Evolutionary conservation across 1,139 yeast species (phyloP).

Genomic region (Taphrina communis): DNA sequence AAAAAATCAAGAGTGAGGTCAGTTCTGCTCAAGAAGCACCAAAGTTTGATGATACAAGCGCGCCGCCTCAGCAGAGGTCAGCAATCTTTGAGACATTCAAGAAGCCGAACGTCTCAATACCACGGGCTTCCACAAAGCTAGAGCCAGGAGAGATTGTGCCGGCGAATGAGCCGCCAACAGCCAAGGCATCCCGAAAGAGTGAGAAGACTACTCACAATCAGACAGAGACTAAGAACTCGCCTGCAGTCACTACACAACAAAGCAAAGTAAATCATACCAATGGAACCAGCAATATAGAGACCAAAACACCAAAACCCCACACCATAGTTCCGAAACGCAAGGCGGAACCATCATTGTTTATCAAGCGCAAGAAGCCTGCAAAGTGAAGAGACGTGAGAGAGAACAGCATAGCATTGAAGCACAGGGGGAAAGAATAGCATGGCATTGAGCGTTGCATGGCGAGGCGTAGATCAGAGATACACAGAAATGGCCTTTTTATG

Average conservation of each 20-base stretch:
- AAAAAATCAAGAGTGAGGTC: slow-evolving; percentile 7
- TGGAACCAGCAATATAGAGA: background rate
- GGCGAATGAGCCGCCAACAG: background rate
- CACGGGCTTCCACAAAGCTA: background rate
- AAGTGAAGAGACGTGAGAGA: background rate
- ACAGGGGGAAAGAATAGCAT: background rate
- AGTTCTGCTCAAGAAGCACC: background rate
- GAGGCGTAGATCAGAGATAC: background rate
- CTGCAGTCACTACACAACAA: background rate
- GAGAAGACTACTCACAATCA: background rate
- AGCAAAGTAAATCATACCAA: background rate
- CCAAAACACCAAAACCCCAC: background rate
- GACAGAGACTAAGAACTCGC: background rate
- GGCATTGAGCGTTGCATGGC: slow-evolving; percentile 9
- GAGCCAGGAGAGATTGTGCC: background rate
- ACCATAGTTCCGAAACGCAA: slow-evolving; percentile 10
- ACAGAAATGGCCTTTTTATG: background rate
- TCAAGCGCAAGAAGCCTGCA: slow-evolving; percentile 31
- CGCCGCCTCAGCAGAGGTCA: slow-evolving; percentile 5
- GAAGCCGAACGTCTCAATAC: background rate
- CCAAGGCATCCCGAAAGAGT: background rate
- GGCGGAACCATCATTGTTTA: slow-evolving; percentile 31
- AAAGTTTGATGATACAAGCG: slow-evolving; percentile 4
- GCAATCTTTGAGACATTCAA: slow-evolving; percentile 24
- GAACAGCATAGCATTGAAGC: slow-evolving; percentile 4